Evolutionary conservation across 176 grass and related monocot species (phyloP), one percentile per base, ranked within the genome.

Genomic region (Miscanthus lutarioriparius): DNA sequence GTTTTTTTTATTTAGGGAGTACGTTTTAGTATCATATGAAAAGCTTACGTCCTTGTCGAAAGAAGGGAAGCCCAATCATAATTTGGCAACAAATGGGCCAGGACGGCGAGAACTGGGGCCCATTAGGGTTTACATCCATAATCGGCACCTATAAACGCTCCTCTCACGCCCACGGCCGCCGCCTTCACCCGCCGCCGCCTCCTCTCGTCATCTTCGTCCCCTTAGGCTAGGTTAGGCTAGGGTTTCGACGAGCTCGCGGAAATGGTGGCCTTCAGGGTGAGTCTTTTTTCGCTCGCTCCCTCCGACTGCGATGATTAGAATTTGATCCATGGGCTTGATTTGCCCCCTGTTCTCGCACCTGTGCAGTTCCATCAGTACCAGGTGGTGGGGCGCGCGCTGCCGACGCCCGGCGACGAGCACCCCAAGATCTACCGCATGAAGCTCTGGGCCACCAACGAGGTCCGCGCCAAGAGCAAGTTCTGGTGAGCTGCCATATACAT

Each of bases 401-500:
- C 93, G 32, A 88, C 85, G n/a, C 80, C 80, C 64, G 70, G 78
- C 40, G 90, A 95, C 67, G 90, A 95, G 83, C 93, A 95, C 9
- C 93, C 93, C 35, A 95, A 95, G 90, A 95, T 95, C 85, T 95
- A 92, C 74, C 88, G 93, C 67, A 95, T 95, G 93, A 95, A 95
- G 83, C 93, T 92, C 67, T 95, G 93, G 90, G 90, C 90, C 7
- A 95, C 93, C 41, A 95, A 95, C 12, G 93, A 95, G 70, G 93
- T 95, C 20, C 88, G 93, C 82, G 93, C 90, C 63, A 95, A 95
- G 85, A 92, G 90, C 82, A 95, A 95, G 85, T 92, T 95, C 72
- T 95, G 93, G 90, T 95, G 44, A 77, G 78, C 33, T 4, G 20
- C 17, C 48, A 44, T 44, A 23, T 58, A 23, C 1, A 58, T 22